Evolutionary conservation across 2,329 filamentous ascomycete genomes (phyloP), one percentile per base, ranked within the genome.

Genomic region (Penicillium oxalicum): DNA sequence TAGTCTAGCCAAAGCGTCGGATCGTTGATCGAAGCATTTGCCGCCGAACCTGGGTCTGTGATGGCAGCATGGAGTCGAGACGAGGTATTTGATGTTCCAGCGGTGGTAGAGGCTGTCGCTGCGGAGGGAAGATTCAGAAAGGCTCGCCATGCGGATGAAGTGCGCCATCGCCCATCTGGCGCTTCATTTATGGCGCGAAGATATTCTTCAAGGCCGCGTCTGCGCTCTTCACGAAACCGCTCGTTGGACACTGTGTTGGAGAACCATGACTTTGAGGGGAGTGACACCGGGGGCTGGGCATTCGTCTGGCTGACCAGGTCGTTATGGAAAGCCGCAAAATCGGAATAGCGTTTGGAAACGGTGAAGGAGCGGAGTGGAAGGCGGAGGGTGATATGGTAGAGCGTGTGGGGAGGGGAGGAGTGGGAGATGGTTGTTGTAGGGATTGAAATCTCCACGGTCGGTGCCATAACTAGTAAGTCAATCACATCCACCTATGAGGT

Each of bases 1-100:
- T 77, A 77, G 59, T 84, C 81, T 12, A 85, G 70, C 82, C 82
- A 85, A 26, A 80, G 72, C 3, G 75, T 77, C n/a, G 76, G 77
- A 57, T 77, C 75, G 27, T 70, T 73, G 44, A 76, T 74, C 0
- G 72, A 63, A 7, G 57, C 61, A 60, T 58, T 59, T 4, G 61
- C 60, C 4, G 54, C 57, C 29, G 56, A 47, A 40, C 70, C 49
- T 0, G 71, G 68, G 4, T 71, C 70, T 4, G 70, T 71, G 33
- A 73, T 64, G 4, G 70, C 68, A 27, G 70, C 68, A 48, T 76
- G 72, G 28, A 76, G 61, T 25, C 64, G 63, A 2, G 66, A 62
- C 1, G 73, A 69, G 4, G 67, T 65, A 4, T 59, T 62, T 18
- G 45, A 46, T 34, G 53, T 45, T 25, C 61, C 57, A 13, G 57